A percentile compares a stretch with the other conserved stretches of the same genome.
Evolutionary conservation across 1,284 basidiomycete species (phyloP).

Genomic region (Takashimella tepidaria): DNA sequence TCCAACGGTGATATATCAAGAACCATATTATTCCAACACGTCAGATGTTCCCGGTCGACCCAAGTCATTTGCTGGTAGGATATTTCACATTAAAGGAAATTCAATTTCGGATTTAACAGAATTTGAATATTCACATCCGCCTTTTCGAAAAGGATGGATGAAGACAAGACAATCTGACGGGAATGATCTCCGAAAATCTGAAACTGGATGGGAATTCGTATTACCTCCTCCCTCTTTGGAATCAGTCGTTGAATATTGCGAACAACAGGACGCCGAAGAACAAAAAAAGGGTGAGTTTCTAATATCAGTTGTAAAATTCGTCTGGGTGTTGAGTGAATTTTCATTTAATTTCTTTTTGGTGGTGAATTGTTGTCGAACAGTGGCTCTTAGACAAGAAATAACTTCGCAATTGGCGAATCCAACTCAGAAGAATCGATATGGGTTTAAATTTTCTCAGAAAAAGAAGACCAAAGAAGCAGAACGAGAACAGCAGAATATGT

Average conservation of each 20-base stretch:
- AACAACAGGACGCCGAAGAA: constrained; percentile 42
- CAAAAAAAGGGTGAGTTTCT: constrained; percentile 17
- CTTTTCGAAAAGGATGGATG: constrained; percentile 23
- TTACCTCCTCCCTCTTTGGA: constrained; percentile 57
- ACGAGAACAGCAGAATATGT: constrained; percentile 71
- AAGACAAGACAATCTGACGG: constrained; percentile 16
- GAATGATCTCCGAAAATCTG: constrained; percentile 1
- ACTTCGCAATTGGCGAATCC: constrained; percentile 63
- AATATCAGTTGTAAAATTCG: too few species aligned
- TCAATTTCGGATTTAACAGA: constrained; percentile 42
- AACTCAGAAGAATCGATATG: constrained; percentile 68
- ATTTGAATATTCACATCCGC: constrained; percentile 17
- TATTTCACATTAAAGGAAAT: constrained; percentile 60
- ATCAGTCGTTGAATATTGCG: constrained; percentile 52
- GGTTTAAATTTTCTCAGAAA: constrained; percentile 58
- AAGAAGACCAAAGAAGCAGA: constrained; percentile 48
- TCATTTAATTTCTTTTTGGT: too few species aligned
- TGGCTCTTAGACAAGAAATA: not conserved
- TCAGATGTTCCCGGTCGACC: constrained; percentile 64
- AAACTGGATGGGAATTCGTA: constrained; percentile 71
- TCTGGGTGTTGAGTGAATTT: too few species aligned
- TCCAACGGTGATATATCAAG: constrained; percentile 62
- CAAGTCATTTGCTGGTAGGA: constrained; percentile 73
- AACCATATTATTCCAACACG: constrained; percentile 72
- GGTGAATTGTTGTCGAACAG: not conserved